Conservation (phyloP, 2,329 filamentous ascomycete genomes). For the Ascochyta lentis region DNA sequence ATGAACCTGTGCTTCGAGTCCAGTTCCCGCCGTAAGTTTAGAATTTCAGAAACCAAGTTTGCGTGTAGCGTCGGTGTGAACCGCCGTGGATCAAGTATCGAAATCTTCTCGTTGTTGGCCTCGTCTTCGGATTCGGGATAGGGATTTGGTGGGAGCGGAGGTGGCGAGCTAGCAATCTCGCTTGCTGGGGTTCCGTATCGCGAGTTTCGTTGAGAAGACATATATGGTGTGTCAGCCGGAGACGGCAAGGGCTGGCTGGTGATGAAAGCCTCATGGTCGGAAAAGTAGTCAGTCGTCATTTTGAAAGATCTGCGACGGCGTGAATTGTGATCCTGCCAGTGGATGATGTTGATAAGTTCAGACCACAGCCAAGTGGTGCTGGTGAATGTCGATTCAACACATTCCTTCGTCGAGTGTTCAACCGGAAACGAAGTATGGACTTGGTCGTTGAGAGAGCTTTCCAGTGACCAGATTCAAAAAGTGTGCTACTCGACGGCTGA, state of each 20-base stretch:
- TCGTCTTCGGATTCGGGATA: slow-evolving; percentile 57
- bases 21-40: slow-evolving; percentile 83
- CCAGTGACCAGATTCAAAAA: not conserved
- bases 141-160: slow-evolving; percentile 60
- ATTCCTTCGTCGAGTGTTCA: slow-evolving; percentile 28
- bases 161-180: slow-evolving; percentile 69
- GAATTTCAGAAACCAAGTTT: slow-evolving; percentile 91
- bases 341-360: slow-evolving; percentile 1
- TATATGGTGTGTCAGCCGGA: slow-evolving; percentile 74
- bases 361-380: slow-evolving; percentile 43
- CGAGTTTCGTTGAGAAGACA: slow-evolving; percentile 69
- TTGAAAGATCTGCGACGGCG: slow-evolving; percentile 6
- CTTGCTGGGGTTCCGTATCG: slow-evolving; percentile 65
- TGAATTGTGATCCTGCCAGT: not conserved
- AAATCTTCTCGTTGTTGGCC: slow-evolving; percentile 69
- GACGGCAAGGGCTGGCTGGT: slow-evolving; percentile 66
- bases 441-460: not conserved
- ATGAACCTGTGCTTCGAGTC: slow-evolving; percentile 89
- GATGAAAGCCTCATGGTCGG: slow-evolving; percentile 52
- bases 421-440: not conserved
- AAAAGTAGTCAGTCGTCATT: slow-evolving; percentile 56
- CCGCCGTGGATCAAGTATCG: slow-evolving; percentile 82
- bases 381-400: slow-evolving; percentile 28
- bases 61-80: slow-evolving; percentile 96
- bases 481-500: not conserved